Evolutionary conservation across 257 asterid genomes (phyloP).

Genomic region (Phtheirospermum japonicum): DNA sequence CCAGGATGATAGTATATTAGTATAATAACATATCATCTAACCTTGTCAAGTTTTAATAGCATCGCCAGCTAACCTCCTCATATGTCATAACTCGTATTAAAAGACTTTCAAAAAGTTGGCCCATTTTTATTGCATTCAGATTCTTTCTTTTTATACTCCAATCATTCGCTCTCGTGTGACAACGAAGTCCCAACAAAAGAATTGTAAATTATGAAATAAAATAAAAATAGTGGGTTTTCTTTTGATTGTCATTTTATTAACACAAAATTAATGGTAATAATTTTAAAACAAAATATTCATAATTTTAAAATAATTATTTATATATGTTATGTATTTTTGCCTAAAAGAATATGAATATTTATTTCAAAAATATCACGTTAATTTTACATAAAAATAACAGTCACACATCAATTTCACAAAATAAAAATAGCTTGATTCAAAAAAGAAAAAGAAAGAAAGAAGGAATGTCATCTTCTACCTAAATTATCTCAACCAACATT

Average conservation of each 20-base stretch:
- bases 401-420: no score
- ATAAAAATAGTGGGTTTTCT: no score
- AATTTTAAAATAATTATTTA: no score
- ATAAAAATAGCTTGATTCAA: not conserved
- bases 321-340: no score
- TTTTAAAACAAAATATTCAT: no score
- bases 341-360: no score
- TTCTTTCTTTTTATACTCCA: not conserved
- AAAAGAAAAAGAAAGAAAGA: not conserved
- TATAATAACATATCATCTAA: no score
- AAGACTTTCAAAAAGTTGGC: conserved; percentile 9
- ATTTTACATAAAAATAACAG: no score
- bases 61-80: not conserved
- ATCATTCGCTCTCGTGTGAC: conserved; percentile 8
- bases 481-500: not conserved
- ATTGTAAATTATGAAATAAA: not conserved
- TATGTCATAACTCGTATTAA: not conserved
- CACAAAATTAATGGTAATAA: no score
- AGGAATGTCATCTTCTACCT: not conserved
- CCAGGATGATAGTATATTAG: no score
- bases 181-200: not conserved
- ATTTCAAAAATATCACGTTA: no score
- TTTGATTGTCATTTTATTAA: no score
- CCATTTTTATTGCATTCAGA: conserved; percentile 9
- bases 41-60: not conserved